Base-by-base conservation (phyloP, 768 basidiomycete species). In the Leccinum broughii region DNA sequence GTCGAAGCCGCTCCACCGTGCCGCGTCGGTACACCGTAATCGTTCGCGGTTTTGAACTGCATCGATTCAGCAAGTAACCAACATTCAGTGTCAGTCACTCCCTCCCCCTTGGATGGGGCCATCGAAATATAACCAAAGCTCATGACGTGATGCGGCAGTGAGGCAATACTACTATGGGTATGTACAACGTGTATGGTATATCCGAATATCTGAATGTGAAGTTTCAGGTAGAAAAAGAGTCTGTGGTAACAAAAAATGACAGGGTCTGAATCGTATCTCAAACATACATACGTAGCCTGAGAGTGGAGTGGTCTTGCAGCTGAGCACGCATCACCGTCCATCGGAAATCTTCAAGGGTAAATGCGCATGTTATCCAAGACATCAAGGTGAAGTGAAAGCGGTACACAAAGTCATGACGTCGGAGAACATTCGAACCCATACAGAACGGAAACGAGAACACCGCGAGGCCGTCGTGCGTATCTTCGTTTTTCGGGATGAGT, bases 131-230 rank as follows among this genome's bases (percentile, higher is more conserved):
- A 11, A 9, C n/a, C 8, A 41, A 41, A 41, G 8, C 17, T 17
- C 39, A 17, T 17, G 17, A 17, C 39, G 39, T 44, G 41, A 20
- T 44, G 10, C 8, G 6, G n/a, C 13, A 44, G 1, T 20, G 41
- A 44, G 41, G 41, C 41, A 20, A 44, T 44, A 44, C 5, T 44
- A 44, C 4, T n/a, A 44, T 20, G 58, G 58, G 57, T 67, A 61
- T 68, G 59, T 68, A 68, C 57, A 68, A 56, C 32, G 34, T 44
- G 53, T 48, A 57, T 66, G 66, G 58, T 60, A 37, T 37, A 37
- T 37, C 35, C 35, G 35, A 37, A 57, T 65, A 56, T 51, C 56
- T 58, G 58, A 57, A 34, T 3, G 37, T 9, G 28, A 2, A 10
- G 14, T 48, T 46, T 37, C 50, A 51, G 51, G 26, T 22, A 46